Base-by-base conservation (phyloP, 78 protist species). In the Reticulomyxa filosa region DNA sequence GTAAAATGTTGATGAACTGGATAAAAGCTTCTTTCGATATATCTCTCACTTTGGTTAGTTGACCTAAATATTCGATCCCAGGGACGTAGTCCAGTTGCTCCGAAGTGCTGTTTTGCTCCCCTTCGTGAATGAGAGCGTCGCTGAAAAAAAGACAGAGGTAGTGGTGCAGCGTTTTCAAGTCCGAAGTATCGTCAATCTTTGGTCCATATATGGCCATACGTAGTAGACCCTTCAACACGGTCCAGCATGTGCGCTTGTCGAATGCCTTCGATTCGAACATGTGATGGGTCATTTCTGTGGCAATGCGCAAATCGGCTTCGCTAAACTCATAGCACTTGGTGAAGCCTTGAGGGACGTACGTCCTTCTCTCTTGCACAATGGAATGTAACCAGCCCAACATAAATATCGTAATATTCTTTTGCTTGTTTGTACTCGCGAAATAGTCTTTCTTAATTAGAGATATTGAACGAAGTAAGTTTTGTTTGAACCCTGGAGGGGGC, bases 321-420 rank as follows among this genome's bases (percentile, higher is more conserved):
- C 76, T 37, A 55, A 80, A 84, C 74, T 84, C 90, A 82, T 84
- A 81, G 35, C 72, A 74, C 69, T 77, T 79, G 61, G 72, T 42
- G 83, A 83, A 84, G 30, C 85, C 90, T 46, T 81, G 90, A 38
- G 90, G 90, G 25, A 78, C 56, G 73, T 71, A 84, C 20, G 80
- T 62, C 59, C 83, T 72, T 6, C 90, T 73, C 79, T 84, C 90
- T 62, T 80, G 90, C 61, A 84, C 50, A 23, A 84, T 7, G 8
- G 76, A 81, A 33, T 84, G 90, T 62, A 84, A 75, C 80, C 78
- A 80, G n/a, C 86, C 83, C 27, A 77, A 62, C 11, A 63, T 55
- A 65, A 83, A 74, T 42, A 67, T 70, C 26, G 17, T n/a, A n/a
- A 42, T 42, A 42, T 42, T n/a, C 17, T n/a, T 42, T n/a, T 42